A percentile compares a stretch with the other conserved stretches of the same genome.
Evolutionary conservation across 2,329 filamentous ascomycete genomes (phyloP).

Genomic region (Metarhizium brunneum): DNA sequence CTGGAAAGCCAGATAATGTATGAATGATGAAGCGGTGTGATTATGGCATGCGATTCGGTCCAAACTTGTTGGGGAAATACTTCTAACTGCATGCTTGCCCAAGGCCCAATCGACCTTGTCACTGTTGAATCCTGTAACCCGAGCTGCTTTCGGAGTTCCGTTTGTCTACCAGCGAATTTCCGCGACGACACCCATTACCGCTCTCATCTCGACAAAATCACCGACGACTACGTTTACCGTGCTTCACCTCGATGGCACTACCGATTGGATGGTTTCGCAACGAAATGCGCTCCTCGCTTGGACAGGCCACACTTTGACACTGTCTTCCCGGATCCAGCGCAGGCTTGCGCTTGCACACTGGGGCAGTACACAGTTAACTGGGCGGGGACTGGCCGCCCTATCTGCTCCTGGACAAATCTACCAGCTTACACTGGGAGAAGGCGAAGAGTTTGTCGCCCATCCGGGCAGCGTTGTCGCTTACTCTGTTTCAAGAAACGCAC

Average conservation of each 20-base stretch:
- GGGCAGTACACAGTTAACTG: constrained; percentile 84
- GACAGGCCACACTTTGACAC: constrained; percentile 79
- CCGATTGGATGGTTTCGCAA: constrained; percentile 92
- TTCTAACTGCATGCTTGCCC: background rate
- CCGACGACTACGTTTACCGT: constrained; percentile 79
- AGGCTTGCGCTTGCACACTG: constrained; percentile 75
- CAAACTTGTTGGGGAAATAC: background rate
- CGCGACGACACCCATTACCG: constrained; percentile 79
- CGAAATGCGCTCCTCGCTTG: constrained; percentile 85
- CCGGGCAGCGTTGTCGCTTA: constrained; percentile 91
- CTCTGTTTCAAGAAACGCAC: constrained; percentile 62
- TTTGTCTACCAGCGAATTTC: constrained; percentile 92
- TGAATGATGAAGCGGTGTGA: constrained; percentile 12
- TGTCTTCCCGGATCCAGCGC: constrained; percentile 67
- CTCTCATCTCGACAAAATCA: constrained; percentile 80
- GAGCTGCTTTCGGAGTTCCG: constrained; percentile 74
- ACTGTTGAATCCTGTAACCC: constrained; percentile 71
- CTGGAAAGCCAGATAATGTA: constrained; percentile 86
- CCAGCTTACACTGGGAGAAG: constrained; percentile 67
- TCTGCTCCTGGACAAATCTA: constrained; percentile 85
- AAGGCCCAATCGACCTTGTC: constrained; percentile 85
- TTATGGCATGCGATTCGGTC: background rate
- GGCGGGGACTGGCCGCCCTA: constrained; percentile 76
- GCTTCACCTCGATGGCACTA: constrained; percentile 82
- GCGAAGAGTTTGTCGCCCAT: constrained; percentile 86